A percentile compares a stretch with the other conserved stretches of the same genome.
Evolutionary conservation across 768 basidiomycete genomes (phyloP).

Genomic region (Auriscalpium microsporum): DNA sequence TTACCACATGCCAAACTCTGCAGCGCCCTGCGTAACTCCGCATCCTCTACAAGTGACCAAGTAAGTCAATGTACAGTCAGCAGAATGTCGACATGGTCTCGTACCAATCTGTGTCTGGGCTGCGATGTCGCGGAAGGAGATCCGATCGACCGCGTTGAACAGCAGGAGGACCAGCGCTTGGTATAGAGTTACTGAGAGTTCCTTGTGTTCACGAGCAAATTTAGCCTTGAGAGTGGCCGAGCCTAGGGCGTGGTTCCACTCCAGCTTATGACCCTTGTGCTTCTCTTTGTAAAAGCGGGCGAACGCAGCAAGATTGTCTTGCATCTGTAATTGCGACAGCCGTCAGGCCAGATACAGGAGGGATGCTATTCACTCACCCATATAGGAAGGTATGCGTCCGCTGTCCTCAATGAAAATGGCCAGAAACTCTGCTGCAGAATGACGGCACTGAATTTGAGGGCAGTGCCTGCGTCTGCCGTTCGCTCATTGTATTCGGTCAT

Average conservation of each 20-base stretch:
- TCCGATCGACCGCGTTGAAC: conserved; percentile 63
- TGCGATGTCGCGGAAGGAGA: conserved; percentile 61
- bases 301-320: conserved; percentile 56
- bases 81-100: conserved; percentile 18
- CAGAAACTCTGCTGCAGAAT: conserved; percentile 84
- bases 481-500: conserved; percentile 55
- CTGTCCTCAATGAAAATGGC: conserved; percentile 60
- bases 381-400: conserved; percentile 44
- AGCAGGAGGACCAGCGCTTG: conserved; percentile 81
- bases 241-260: conserved; percentile 84
- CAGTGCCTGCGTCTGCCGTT: conserved; percentile 19
- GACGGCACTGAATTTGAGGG: conserved; percentile 58
- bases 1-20: conserved; percentile 91
- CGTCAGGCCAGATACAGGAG: background rate
- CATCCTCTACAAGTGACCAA: conserved; percentile 43
- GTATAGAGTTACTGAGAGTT: conserved; percentile 84
- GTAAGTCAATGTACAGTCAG: conserved; percentile 5
- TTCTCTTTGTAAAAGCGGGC: conserved; percentile 65
- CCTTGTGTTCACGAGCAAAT: conserved; percentile 68
- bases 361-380: conserved; percentile 29
- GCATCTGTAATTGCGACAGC: conserved; percentile 46
- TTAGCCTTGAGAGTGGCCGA: conserved; percentile 66
- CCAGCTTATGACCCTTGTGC: conserved; percentile 67
- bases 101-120: conserved; percentile 64
- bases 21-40: conserved; percentile 71